A percentile compares a stretch with the other conserved stretches of the same genome.
These are phyloP conservation scores for Ophiostoma angusticollis DNA, from an alignment of 2,329 filamentous ascomycete species.

Conservation along the genomic window DNA sequence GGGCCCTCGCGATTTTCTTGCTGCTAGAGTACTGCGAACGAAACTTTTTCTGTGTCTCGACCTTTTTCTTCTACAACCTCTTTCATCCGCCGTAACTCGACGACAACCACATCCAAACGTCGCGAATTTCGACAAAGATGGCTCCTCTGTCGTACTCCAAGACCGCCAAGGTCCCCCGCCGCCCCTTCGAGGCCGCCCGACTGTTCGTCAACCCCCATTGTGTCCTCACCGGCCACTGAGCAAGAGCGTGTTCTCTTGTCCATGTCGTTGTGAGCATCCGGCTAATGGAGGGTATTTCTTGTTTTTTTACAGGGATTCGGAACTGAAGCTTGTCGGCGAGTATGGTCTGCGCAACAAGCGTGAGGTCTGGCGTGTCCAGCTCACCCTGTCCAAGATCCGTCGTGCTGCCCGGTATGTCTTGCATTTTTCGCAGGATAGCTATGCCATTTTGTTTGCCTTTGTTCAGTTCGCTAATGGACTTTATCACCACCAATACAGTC, in stretches of 20 bases:
- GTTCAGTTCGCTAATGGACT: background rate
- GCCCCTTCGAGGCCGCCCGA: conserved; percentile 99
- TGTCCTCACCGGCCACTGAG: conserved; percentile 59
- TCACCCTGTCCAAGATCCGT: conserved; percentile 99
- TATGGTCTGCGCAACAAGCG: conserved; percentile 99
- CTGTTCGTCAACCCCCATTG: conserved; percentile 62
- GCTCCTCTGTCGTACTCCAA: conserved; percentile 74
- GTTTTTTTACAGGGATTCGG: conserved; percentile 65
- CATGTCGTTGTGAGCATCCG: conserved; percentile 67
- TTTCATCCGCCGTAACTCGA: background rate
- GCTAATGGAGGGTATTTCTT: conserved; percentile 12
- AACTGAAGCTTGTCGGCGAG: conserved; percentile 99
- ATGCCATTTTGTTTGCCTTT: background rate
- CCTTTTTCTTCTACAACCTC: background rate
- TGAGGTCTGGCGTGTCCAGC: conserved; percentile 99
- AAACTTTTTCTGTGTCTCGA: background rate
- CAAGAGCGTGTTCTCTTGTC: conserved; percentile 82
- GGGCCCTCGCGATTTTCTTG: conserved; percentile 1
- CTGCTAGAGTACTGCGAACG: too few species aligned
- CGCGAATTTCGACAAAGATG: conserved; percentile 14
- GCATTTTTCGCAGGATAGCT: too few species aligned
- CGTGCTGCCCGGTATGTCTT: conserved; percentile 90
- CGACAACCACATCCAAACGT: conserved; percentile 7
- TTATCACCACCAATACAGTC: conserved; percentile 42
- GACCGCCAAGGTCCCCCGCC: conserved; percentile 93